Conservation (phyloP, 116 monocot species). For the Zostera marina region DNA sequence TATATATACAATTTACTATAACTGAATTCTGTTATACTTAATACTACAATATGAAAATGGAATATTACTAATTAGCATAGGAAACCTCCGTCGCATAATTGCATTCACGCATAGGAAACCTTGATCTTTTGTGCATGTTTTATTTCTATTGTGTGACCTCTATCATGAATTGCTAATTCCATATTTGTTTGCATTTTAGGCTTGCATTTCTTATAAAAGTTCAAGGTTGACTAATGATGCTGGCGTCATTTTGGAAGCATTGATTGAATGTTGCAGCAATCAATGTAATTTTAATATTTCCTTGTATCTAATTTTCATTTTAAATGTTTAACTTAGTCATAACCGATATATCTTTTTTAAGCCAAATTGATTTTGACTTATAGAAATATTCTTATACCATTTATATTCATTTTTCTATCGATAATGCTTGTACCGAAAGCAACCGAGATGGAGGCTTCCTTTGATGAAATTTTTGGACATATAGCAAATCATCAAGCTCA, state of each 20-base stretch:
- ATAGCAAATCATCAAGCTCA: conserved; percentile 42
- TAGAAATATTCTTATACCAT: neutral
- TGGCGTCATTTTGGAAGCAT: conserved; percentile 55
- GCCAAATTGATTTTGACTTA: too few species aligned
- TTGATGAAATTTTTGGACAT: conserved; percentile 56
- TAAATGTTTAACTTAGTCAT: too few species aligned
- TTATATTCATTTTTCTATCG: conserved; percentile 11
- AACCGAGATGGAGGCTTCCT: conserved; percentile 35
- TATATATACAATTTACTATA: too few species aligned
- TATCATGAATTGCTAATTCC: neutral
- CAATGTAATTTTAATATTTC: neutral
- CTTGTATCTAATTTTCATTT: neutral
- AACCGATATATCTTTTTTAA: too few species aligned
- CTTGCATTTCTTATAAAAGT: conserved; percentile 31
- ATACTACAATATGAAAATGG: too few species aligned
- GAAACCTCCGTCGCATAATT: too few species aligned
- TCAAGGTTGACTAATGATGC: conserved; percentile 38
- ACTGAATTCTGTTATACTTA: too few species aligned
- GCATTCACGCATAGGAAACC: too few species aligned
- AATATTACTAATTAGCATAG: too few species aligned
- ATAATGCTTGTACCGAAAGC: neutral
- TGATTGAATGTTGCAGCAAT: conserved; percentile 40
- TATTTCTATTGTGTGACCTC: neutral
- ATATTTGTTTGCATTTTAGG: conserved; percentile 12
- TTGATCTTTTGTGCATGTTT: too few species aligned